phyloP scores from a whole-genome alignment of 495 filamentous ascomycete species.

The Lasiosphaeria hispida region DNA sequence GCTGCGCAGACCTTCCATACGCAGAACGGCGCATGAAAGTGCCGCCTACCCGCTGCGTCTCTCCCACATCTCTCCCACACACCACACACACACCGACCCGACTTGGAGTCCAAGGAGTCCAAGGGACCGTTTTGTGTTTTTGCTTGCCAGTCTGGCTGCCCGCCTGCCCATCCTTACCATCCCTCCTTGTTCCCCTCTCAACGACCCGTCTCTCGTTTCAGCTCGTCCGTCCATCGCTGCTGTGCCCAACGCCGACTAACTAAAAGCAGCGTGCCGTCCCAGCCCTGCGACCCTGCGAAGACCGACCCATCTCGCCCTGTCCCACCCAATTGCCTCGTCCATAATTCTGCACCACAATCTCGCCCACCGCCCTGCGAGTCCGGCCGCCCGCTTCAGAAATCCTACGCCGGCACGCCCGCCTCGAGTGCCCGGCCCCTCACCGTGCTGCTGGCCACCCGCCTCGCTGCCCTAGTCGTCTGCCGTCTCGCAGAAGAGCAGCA shows the following conservation, averaged over 20 bases:
- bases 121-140: conserved; percentile 2
- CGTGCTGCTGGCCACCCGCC: conserved; percentile 12
- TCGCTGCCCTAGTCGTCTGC: conserved; percentile 15
- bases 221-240: conserved; percentile 6
- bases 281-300: conserved; percentile 16
- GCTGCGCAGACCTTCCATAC: neutral
- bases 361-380: conserved; percentile 1
- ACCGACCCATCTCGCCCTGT: conserved; percentile 7
- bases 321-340: conserved; percentile 11
- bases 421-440: conserved; percentile 16
- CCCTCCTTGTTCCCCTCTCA: neutral
- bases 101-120: too few relatives aligned
- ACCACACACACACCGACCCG: conserved; percentile 1
- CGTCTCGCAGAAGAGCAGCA: conserved; percentile 22
- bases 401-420: neutral
- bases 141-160: conserved; percentile 2
- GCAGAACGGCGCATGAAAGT: conserved; percentile 13
- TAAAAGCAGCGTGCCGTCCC: conserved; percentile 21
- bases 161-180: neutral
- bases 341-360: conserved; percentile 8
- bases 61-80: conserved; percentile 9
- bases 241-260: conserved; percentile 5
- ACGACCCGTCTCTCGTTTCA: conserved; percentile 19
- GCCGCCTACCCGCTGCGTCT: conserved; percentile 9
- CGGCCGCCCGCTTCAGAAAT: conserved; percentile 11